Base-by-base conservation (phyloP, 176 grass and related monocot genomes). In the Rhynchospora tenuis region DNA sequence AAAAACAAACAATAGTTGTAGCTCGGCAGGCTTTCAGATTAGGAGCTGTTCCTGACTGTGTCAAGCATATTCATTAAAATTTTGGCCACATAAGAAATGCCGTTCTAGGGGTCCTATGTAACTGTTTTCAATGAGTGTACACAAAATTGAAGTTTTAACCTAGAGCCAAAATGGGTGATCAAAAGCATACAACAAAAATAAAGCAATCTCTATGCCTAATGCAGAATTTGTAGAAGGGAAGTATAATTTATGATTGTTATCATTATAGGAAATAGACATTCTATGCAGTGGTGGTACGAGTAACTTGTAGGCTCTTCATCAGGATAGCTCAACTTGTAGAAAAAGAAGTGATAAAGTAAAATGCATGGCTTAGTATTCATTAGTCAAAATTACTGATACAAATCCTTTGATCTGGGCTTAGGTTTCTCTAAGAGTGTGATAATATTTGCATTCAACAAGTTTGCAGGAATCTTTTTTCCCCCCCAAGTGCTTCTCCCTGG, bases 291-390 rank as follows among this genome's bases (percentile, higher is more conserved):
- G 24, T 51, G 72, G 26, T 56, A 24, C 13, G 20, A 74, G 12
- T 7, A 23, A 73, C 20, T 43, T 22, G 45, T 71, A 55, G 73
- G 5, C 24, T 13, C 55, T 77, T 56, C 3, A 33, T 77, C 26
- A 77, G 15, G 50, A 77, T 56, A 77, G 73, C 15, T 77, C 13
- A 77, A 19, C 50, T 77, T 29, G 23, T 14, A 29, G 13, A 31
- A 17, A 45, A 70, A 38, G 33, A 70, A 22, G 38, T 45, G 33
- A 70, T 46, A 17, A 68, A 68, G 7, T 51, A 75, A 56, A 77
- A 31, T 77, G 73, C 50, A 77, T 77, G 71, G 45, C 6, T 74
- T 26, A 52, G n/a, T 74, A n/a, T 74, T 51, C 71, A n/a, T 51
- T 20, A 51, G 22, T 74, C 5, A 50, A 65, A 70, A 70, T 44